Percentiles rank a stretch among this genome's conserved stretches.
These are phyloP conservation scores for Nemania bipapillata DNA, from an alignment of 2,329 filamentous ascomycete genomes.

Conservation along the genomic window DNA sequence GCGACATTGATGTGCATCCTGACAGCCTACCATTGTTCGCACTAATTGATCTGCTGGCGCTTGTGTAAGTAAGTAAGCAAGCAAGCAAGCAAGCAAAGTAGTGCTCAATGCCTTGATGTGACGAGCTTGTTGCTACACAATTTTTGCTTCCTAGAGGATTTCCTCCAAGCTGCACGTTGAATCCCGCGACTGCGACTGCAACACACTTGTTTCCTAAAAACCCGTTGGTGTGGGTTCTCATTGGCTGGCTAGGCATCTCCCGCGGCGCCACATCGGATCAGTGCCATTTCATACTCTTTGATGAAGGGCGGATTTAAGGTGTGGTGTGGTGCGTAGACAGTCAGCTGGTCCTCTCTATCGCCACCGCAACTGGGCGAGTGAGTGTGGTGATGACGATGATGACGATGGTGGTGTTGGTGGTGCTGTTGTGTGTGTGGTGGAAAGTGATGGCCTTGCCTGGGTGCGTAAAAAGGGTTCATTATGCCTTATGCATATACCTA, in stretches of 20 bases:
- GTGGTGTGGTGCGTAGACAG: constrained; percentile 18
- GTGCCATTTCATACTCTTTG: constrained; percentile 3
- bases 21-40: background rate
- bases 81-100: too few relatives aligned
- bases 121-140: constrained; percentile 7
- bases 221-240: background rate
- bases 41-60: constrained; percentile 13
- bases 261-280: constrained; percentile 18
- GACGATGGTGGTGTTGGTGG: constrained; percentile 6
- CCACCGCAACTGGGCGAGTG: too few relatives aligned
- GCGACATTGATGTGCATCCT: background rate
- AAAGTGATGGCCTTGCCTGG: background rate
- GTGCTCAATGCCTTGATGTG: too few relatives aligned
- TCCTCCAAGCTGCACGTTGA: constrained; percentile 24
- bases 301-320: constrained; percentile 3
- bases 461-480: constrained; percentile 16
- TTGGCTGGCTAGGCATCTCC: constrained; percentile 19
- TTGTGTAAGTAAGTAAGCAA: too few relatives aligned
- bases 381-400: background rate
- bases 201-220: constrained; percentile 3
- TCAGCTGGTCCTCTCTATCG: constrained; percentile 19
- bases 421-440: too few relatives aligned
- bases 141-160: constrained; percentile 32
- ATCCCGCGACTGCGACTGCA: constrained; percentile 26
- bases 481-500: too few relatives aligned